Percentiles rank a stretch among this genome's conserved stretches.
Conservation (phyloP, 225 moss, liverwort and hornwort genomes). For the Sphagnum tenellum region DNA sequence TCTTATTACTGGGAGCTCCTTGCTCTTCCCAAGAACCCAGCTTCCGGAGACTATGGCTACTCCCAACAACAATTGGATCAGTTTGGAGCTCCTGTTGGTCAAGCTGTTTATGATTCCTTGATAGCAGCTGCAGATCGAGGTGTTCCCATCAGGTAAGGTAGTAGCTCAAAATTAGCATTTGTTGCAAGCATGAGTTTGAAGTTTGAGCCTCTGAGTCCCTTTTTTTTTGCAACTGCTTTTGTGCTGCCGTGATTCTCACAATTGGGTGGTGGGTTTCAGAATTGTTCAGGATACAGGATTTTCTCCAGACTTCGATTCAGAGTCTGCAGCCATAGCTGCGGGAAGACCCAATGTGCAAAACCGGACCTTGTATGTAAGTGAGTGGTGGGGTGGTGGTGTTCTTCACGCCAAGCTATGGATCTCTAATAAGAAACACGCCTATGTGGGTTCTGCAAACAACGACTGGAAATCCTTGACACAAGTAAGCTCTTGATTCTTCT, state of each 20-base stretch:
- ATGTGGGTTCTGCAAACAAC: slow-evolving; percentile 70
- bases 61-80: slow-evolving; percentile 32
- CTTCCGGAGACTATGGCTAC: slow-evolving; percentile 48
- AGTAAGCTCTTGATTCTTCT: slow-evolving; percentile 10
- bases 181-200: no score
- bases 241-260: no score
- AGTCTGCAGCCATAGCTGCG: slow-evolving; percentile 43
- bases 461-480: slow-evolving; percentile 82
- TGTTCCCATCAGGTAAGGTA: slow-evolving; percentile 40
- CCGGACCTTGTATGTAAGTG: slow-evolving; percentile 34
- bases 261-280: slow-evolving; percentile 7
- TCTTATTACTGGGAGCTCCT: slow-evolving; percentile 58
- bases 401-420: slow-evolving; percentile 62
- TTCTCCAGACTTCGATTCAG: slow-evolving; percentile 30
- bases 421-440: slow-evolving; percentile 49
- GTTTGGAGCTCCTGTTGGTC: slow-evolving; percentile 44
- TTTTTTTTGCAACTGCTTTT: no score
- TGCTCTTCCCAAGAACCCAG: slow-evolving; percentile 18
- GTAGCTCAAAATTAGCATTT: no score
- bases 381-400: slow-evolving; percentile 63
- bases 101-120: slow-evolving; percentile 35
- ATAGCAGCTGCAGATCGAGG: slow-evolving; percentile 42
- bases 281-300: slow-evolving; percentile 56
- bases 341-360: slow-evolving; percentile 49
- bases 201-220: no score